A percentile compares a stretch with the other conserved stretches of the same genome.
Evolutionary conservation across 179 eudicot species (phyloP).

Genomic region (Camellia oleifera): DNA sequence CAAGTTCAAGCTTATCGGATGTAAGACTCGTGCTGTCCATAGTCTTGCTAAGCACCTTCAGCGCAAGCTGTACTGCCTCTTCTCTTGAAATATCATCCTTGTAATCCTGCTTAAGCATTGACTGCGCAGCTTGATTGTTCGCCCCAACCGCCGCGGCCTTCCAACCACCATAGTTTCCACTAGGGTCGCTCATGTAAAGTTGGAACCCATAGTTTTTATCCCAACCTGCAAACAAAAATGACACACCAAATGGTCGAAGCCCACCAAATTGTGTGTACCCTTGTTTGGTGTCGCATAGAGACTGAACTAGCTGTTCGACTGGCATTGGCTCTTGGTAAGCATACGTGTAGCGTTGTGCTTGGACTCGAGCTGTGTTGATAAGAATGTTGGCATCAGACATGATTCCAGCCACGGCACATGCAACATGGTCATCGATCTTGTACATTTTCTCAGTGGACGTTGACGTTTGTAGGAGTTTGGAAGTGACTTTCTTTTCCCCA

Average conservation of each 20-base stretch:
- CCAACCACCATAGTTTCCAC: slow-evolving; percentile 97
- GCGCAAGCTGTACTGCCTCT: slow-evolving; percentile 78
- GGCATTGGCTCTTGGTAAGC: slow-evolving; percentile 95
- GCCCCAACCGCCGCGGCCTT: slow-evolving; percentile 92
- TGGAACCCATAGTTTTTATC: slow-evolving; percentile 89
- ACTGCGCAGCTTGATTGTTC: slow-evolving; percentile 94
- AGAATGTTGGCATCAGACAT: slow-evolving; percentile 99
- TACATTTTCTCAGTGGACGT: slow-evolving; percentile 93
- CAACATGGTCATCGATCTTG: slow-evolving; percentile 93
- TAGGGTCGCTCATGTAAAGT: slow-evolving; percentile 95
- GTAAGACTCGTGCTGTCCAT: slow-evolving; percentile 98
- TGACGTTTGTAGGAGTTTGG: slow-evolving; percentile 92
- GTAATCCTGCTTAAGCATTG: slow-evolving; percentile 96
- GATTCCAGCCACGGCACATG: slow-evolving; percentile 96
- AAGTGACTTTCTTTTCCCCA: slow-evolving; percentile 94
- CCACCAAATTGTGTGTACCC: slow-evolving; percentile 96
- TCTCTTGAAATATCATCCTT: slow-evolving; percentile 87
- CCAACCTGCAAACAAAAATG: slow-evolving; percentile 92
- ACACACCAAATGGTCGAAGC: slow-evolving; percentile 90
- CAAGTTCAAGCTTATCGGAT: slow-evolving; percentile 87
- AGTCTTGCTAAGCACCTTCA: slow-evolving; percentile 93
- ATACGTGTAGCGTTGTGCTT: slow-evolving; percentile 84
- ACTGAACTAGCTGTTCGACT: slow-evolving; percentile 92
- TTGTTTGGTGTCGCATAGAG: slow-evolving; percentile 86
- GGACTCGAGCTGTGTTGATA: slow-evolving; percentile 90